Evolutionary conservation across 306 rosid genomes (phyloP).

Genomic region (Quercus cerris): DNA sequence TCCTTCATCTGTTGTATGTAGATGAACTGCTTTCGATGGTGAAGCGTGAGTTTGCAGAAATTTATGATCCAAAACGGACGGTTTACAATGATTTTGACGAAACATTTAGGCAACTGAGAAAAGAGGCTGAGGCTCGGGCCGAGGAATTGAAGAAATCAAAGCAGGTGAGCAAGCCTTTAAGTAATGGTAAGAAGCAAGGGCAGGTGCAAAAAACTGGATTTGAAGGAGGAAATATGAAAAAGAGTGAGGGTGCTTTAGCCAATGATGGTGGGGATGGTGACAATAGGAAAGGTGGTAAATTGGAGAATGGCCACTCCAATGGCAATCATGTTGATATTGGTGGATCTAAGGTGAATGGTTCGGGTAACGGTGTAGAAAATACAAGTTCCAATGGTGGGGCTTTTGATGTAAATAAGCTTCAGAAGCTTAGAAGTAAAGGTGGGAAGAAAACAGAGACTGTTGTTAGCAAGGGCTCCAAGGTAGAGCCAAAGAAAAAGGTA

Average conservation of each 20-base stretch:
- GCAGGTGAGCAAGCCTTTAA: constrained; percentile 47
- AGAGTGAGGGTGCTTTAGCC: constrained; percentile 40
- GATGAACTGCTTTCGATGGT: constrained; percentile 77
- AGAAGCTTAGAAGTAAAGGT: constrained; percentile 70
- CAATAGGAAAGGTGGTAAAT: constrained; percentile 37
- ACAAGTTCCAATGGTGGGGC: constrained; percentile 76
- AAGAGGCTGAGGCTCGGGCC: constrained; percentile 86
- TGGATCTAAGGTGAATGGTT: constrained; percentile 46
- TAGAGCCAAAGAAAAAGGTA: constrained; percentile 61
- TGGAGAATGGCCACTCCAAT: constrained; percentile 67
- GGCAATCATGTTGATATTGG: constrained; percentile 45
- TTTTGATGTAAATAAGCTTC: constrained; percentile 97
- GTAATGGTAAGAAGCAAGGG: constrained; percentile 59
- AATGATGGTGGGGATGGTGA: constrained; percentile 50
- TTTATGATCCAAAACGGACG: constrained; percentile 61
- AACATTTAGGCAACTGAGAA: constrained; percentile 69
- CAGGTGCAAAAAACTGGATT: constrained; percentile 57
- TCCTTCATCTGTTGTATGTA: constrained; percentile 78
- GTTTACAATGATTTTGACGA: constrained; percentile 73
- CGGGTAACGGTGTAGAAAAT: constrained; percentile 61
- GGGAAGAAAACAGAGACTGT: constrained; percentile 65
- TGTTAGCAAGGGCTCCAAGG: constrained; percentile 65
- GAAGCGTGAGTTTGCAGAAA: constrained; percentile 64
- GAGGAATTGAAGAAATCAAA: constrained; percentile 77
- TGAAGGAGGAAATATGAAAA: constrained; percentile 57